Conservation (phyloP, 331 rosid species). For the Pyracantha coccinea region DNA sequence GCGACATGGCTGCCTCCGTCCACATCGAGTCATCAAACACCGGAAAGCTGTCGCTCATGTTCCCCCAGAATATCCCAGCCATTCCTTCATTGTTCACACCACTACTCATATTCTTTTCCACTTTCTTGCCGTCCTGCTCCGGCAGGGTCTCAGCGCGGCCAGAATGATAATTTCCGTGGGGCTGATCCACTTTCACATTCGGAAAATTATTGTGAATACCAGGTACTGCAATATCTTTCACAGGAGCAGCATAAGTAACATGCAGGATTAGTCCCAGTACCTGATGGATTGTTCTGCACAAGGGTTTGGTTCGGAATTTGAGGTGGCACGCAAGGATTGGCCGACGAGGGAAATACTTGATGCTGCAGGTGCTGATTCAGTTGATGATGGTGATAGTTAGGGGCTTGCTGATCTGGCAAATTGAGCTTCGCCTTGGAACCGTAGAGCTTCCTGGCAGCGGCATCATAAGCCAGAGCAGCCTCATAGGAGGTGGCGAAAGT, state of each 20-base stretch:
- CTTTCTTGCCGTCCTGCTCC: not conserved
- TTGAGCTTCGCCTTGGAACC: conserved; percentile 84
- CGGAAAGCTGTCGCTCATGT: conserved; percentile 20
- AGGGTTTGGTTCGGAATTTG: not conserved
- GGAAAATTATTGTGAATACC: not conserved
- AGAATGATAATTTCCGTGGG: not conserved
- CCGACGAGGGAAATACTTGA: not conserved
- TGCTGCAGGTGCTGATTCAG: not conserved
- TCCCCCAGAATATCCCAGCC: conserved; percentile 29
- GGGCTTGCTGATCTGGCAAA: conserved; percentile 29
- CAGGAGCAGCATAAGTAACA: not conserved
- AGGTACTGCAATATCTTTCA: too few relatives aligned
- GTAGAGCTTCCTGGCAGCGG: conserved; percentile 72
- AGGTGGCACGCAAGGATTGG: not conserved
- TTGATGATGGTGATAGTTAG: not conserved
- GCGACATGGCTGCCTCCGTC: conserved; percentile 22
- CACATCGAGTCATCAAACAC: conserved; percentile 42
- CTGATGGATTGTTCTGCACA: not conserved
- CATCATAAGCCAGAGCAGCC: conserved; percentile 81
- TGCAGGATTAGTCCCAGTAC: not conserved
- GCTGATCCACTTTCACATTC: not conserved
- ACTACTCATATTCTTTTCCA: not conserved
- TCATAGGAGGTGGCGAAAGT: conserved; percentile 17
- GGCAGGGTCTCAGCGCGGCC: not conserved
- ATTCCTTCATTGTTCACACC: not conserved